Base-by-base conservation (phyloP, 2,329 filamentous ascomycete species). In the Fusarium sterilihyphosum region DNA sequence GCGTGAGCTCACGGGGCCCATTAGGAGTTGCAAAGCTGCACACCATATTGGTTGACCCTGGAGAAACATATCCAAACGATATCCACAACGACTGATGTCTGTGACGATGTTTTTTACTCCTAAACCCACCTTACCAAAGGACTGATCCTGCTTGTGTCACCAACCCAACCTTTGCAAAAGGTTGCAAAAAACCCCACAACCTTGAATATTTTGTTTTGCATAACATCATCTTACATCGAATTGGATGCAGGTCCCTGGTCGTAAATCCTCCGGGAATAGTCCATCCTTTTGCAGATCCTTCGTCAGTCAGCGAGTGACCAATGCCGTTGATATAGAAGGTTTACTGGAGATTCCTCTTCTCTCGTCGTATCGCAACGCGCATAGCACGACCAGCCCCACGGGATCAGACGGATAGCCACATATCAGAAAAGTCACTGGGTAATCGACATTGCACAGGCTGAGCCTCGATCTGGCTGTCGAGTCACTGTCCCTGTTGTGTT, bases 241-340 rank as follows among this genome's bases (percentile, higher is more conserved):
- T 20, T 60, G 20, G 63, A 78, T 65, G 74, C 76, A 78, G 74
- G 76, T 78, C 70, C 73, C 65, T 73, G 60, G 66, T 53, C 57
- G 66, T 57, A 58, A 76, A 78, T 71, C 73, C 62, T 72, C 65
- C 65, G 73, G 61, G 47, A 67, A 60, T 52, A 60, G 57, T 38
- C 57, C 46, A 57, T 58, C 59, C 53, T 52, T 74, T 69, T 73
- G 72, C 58, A 74, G 72, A 74, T 73, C 72, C 53, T 53, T 53
- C 65, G 44, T 57, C 65, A 56, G 65, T 61, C 65, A 56, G 58
- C 49, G 57, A 61, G 56, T 44, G 60, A 57, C 68, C 64, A 73
- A 70, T 70, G 60, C 60, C 33, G 17, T 58, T 56, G 40, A 60
- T 38, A 29, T 31, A 46, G 56, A 58, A 70, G 43, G 52, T 70